These are phyloP conservation scores for Priceomyces haplophilus DNA, from an alignment of 805 yeast species.

Conservation along the genomic window DNA sequence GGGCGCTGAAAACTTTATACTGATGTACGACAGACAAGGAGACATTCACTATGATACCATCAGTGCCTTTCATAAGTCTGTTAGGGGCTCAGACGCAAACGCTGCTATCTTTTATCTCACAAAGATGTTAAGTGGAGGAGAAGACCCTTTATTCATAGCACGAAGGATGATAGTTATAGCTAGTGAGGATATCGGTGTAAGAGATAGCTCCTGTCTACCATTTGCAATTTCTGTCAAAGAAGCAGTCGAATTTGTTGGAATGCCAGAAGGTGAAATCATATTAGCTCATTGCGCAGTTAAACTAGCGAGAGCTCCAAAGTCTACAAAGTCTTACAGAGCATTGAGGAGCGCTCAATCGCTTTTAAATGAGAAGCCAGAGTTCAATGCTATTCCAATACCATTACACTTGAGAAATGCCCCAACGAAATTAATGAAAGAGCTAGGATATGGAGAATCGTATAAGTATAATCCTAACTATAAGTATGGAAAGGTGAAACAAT, in stretches of 20 bases:
- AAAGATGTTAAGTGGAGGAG: conserved; percentile 90
- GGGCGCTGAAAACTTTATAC: conserved; percentile 44
- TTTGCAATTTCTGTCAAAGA: conserved; percentile 84
- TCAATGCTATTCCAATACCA: conserved; percentile 65
- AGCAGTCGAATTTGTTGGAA: conserved; percentile 83
- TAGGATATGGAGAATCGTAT: conserved; percentile 82
- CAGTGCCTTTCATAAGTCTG: conserved; percentile 90
- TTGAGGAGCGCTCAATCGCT: conserved; percentile 63
- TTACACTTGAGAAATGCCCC: conserved; percentile 93
- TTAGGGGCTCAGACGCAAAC: conserved; percentile 86
- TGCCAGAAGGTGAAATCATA: conserved; percentile 90
- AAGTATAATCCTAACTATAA: conserved; percentile 82
- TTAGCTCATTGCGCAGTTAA: conserved; percentile 93
- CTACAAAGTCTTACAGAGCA: conserved; percentile 82
- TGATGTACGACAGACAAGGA: conserved; percentile 80
- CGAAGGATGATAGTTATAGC: conserved; percentile 93
- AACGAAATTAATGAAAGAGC: conserved; percentile 80
- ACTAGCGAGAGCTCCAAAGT: conserved; percentile 79
- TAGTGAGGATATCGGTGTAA: conserved; percentile 87
- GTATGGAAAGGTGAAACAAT: conserved; percentile 72
- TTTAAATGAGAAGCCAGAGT: conserved; percentile 54
- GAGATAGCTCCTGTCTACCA: conserved; percentile 81
- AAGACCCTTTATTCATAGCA: conserved; percentile 85
- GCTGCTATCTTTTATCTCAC: conserved; percentile 87
- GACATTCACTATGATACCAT: conserved; percentile 94